Conservation (phyloP, 768 basidiomycete species). For the Tylopilus vinaceipallidus region DNA sequence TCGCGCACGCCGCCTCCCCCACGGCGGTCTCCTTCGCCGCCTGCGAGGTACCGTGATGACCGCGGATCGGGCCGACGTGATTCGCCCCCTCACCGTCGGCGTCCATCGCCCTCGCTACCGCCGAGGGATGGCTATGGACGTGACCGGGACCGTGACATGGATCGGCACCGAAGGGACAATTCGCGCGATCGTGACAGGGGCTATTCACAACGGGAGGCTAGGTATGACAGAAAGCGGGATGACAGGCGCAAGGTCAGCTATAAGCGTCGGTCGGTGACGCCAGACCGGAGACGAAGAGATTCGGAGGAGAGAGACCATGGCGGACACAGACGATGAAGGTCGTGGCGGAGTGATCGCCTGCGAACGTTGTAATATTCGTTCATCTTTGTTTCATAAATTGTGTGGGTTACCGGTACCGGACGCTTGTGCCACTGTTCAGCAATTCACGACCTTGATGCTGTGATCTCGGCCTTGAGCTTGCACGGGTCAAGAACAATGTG, state of each 20-base stretch:
- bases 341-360: too few relatives aligned
- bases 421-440: too few relatives aligned
- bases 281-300: constrained; percentile 20
- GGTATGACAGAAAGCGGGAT: constrained; percentile 25
- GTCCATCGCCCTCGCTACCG: constrained; percentile 23
- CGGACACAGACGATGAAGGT: constrained; percentile 21
- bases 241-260: constrained; percentile 18
- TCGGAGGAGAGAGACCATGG: constrained; percentile 24
- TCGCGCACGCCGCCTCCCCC: constrained; percentile 37
- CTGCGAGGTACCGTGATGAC: constrained; percentile 26
- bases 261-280: constrained; percentile 26
- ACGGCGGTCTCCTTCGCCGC: constrained; percentile 27
- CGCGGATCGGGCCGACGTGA: constrained; percentile 21
- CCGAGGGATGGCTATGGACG: constrained; percentile 20
- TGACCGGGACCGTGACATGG: constrained; percentile 24
- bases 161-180: constrained; percentile 26
- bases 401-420: too few relatives aligned
- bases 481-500: neutral
- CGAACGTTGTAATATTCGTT: neutral
- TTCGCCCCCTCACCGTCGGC: constrained; percentile 25
- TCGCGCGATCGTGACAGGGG: constrained; percentile 23
- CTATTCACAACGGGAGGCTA: constrained; percentile 19
- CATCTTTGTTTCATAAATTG: too few relatives aligned
- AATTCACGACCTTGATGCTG: too few relatives aligned
- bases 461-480: too few relatives aligned